A percentile compares a stretch with the other conserved stretches of the same genome.
Evolutionary conservation across 352 stramenopile genomes (phyloP).

Genomic region (Pythium periplocum): DNA sequence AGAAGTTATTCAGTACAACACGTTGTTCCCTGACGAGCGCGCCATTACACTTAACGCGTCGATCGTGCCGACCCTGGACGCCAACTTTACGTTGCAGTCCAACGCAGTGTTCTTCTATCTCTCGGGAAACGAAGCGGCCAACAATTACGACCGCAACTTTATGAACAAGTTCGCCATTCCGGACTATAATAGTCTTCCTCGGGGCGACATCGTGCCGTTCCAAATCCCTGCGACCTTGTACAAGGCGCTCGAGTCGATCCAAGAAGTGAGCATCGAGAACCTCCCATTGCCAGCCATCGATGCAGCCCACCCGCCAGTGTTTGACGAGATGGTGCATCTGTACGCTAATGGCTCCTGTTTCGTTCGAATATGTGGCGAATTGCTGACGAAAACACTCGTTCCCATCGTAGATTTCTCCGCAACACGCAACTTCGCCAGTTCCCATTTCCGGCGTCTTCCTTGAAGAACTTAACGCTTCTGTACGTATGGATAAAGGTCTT

Average conservation of each 20-base stretch:
- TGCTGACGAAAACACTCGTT: too few species aligned
- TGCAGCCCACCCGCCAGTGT: not conserved
- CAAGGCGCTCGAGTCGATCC: not conserved
- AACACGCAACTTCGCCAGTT: constrained; percentile 14
- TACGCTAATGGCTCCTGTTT: too few species aligned
- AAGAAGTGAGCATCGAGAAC: constrained; percentile 5
- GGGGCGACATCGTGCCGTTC: constrained; percentile 7
- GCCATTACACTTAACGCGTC: constrained; percentile 3
- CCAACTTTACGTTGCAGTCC: too few species aligned
- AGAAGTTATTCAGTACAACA: constrained; percentile 10
- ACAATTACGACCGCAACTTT: not conserved
- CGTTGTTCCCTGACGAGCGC: not conserved
- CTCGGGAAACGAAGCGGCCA: constrained; percentile 12
- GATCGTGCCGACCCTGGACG: not conserved
- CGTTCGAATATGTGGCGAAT: too few species aligned
- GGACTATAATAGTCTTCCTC: constrained; percentile 1
- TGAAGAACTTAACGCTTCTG: too few species aligned
- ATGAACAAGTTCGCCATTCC: too few species aligned
- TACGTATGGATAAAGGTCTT: too few species aligned
- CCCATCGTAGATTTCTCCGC: constrained; percentile 5
- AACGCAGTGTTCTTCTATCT: constrained; percentile 2
- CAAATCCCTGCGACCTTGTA: constrained; percentile 1
- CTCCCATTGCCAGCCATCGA: not conserved
- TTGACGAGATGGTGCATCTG: constrained; percentile 1
- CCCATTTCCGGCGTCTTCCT: constrained; percentile 4